Base-by-base conservation (phyloP, 345 rosid genomes). In the Syzygium aqueum region DNA sequence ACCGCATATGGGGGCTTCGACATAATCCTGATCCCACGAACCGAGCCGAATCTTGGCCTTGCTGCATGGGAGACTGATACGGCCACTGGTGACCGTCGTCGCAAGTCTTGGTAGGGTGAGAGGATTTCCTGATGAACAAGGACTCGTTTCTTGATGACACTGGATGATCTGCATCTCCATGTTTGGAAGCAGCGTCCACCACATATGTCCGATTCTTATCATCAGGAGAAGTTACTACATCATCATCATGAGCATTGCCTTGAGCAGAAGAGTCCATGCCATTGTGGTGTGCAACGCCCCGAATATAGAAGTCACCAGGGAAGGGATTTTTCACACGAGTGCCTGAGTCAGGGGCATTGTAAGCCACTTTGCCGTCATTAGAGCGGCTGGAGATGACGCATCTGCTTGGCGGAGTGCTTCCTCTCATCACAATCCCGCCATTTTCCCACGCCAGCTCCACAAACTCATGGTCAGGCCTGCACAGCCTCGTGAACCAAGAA, bases 391-490 rank as follows among this genome's bases (percentile, higher is more conserved):
- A 73, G 82, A 43, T 14, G 27, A 73, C 63, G 51, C 77, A 53
- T 51, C 59, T 86, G 78, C 52, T 85, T 50, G 50, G 86, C 50
- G 85, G 59, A n/a, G 50, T 52, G 67, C 33, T 61, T 22, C 90
- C 89, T 54, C 89, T 90, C 67, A 37, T 27, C 2, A 40, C 59
- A 86, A 90, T 54, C 86, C 84, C 87, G 53, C 93, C 94, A 57
- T 90, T 88, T 88, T 88, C 92, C 92, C 92, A 89, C 37, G 86
- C 84, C 52, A 89, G 89, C 84, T 92, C 96, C 87, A 77, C 85
- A 65, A 87, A 33, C 57, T 88, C 93, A 85, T 85, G 89, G 80
- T 88, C 87, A n/a, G 78, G 49, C 90, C 98, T 95, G 94, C 92
- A 87, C 15, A 27, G 43, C 46, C 80, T 3, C 80, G 33, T 33